Percentiles rank a stretch among this genome's conserved stretches.
phyloP scores from a whole-genome alignment of 1,139 yeast genomes.

The Lipomyces yarrowii region DNA sequence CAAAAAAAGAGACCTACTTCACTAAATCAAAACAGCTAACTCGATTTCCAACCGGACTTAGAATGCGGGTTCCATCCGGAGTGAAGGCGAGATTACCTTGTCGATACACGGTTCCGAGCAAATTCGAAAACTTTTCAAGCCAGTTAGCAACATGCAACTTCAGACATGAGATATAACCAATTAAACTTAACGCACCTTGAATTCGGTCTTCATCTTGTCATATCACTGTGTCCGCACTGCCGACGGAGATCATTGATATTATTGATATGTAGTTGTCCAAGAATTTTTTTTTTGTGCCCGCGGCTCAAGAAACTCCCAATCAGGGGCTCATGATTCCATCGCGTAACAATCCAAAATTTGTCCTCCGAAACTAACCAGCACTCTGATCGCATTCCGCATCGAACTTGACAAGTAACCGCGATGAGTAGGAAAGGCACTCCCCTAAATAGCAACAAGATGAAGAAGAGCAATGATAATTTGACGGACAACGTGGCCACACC shows the following conservation, averaged over 20 bases:
- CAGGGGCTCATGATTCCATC: background rate
- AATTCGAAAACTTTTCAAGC: slow-evolving; percentile 65
- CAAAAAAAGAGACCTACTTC: slow-evolving; percentile 43
- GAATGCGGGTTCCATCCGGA: slow-evolving; percentile 77
- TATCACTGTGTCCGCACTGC: background rate
- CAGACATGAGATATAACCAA: background rate
- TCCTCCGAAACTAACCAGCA: background rate
- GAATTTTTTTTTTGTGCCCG: slow-evolving; percentile 3
- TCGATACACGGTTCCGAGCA: slow-evolving; percentile 91
- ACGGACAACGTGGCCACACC: slow-evolving; percentile 6
- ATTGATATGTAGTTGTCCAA: background rate
- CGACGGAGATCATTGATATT: background rate
- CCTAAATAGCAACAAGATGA: background rate
- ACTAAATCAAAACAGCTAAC: slow-evolving; percentile 86
- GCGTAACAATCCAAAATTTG: background rate
- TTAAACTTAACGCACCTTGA: slow-evolving; percentile 38
- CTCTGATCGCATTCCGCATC: background rate
- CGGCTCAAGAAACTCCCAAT: slow-evolving; percentile 9
- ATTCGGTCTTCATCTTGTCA: slow-evolving; percentile 55
- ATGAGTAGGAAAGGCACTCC: background rate
- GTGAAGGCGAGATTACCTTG: slow-evolving; percentile 89
- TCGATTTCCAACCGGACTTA: slow-evolving; percentile 94
- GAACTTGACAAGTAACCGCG: background rate
- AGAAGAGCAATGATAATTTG: slow-evolving; percentile 1
- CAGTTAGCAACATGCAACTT: slow-evolving; percentile 23